A percentile compares a stretch with the other conserved stretches of the same genome.
phyloP scores from a whole-genome alignment of 2,329 filamentous ascomycete species.

The Diaporthe australafricana region DNA sequence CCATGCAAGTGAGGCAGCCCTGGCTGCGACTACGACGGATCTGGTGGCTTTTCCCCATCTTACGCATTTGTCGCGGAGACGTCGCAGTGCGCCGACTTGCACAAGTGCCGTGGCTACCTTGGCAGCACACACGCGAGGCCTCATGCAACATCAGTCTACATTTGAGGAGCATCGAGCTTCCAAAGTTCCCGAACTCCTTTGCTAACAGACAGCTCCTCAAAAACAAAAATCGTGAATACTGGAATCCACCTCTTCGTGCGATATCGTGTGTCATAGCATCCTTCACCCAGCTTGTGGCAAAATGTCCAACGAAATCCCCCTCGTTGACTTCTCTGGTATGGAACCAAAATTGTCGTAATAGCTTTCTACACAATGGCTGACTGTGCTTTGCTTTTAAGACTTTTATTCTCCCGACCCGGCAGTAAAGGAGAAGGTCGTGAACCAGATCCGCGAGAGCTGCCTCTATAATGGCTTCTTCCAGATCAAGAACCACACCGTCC shows the following conservation, averaged over 20 bases:
- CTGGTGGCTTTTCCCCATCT: conserved; percentile 10
- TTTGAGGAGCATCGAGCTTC: neutral
- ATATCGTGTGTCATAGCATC: too few relatives aligned
- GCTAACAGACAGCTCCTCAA: neutral
- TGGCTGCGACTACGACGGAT: neutral
- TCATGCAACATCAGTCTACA: neutral
- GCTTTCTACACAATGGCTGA: neutral
- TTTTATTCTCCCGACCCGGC: conserved; percentile 36
- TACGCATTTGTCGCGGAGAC: neutral
- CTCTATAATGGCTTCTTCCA: conserved; percentile 65
- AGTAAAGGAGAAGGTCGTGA: conserved; percentile 45
- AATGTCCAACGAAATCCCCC: conserved; percentile 33
- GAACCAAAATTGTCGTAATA: too few relatives aligned
- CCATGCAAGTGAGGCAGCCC: neutral
- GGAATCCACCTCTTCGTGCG: neutral
- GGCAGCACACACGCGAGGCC: too few relatives aligned
- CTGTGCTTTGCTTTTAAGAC: neutral
- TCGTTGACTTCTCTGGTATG: conserved; percentile 34
- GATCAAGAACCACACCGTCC: conserved; percentile 60
- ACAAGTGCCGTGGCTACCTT: neutral
- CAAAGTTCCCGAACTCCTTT: neutral
- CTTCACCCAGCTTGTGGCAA: neutral
- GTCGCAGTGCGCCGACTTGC: neutral
- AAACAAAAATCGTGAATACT: neutral
- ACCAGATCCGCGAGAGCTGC: conserved; percentile 55